Evolutionary conservation across 2,329 filamentous ascomycete species (phyloP).

Genomic region (Arthrobotrys megalospora): DNA sequence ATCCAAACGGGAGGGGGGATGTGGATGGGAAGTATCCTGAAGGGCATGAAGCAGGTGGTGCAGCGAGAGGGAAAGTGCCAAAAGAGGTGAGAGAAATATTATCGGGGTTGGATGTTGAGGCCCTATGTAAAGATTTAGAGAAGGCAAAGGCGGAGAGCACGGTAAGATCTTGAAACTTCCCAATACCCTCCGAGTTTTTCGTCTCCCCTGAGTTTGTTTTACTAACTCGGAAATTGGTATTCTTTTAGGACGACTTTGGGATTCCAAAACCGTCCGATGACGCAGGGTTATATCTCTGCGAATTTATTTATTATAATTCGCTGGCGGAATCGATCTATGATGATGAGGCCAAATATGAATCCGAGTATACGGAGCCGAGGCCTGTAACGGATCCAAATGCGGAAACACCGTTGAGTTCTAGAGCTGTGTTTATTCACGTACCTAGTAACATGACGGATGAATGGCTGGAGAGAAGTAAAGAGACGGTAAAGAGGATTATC

Average conservation of each 20-base stretch:
- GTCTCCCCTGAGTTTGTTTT: too few relatives aligned
- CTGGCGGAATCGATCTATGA: slow-evolving; percentile 49
- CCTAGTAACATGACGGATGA: slow-evolving; percentile 26
- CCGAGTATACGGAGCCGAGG: slow-evolving; percentile 45
- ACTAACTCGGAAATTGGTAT: neutral
- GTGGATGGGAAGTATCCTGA: slow-evolving; percentile 48
- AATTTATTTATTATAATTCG: slow-evolving; percentile 55
- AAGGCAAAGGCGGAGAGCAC: slow-evolving; percentile 29
- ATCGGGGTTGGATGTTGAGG: slow-evolving; percentile 46
- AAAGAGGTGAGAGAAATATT: slow-evolving; percentile 36
- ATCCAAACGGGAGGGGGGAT: slow-evolving; percentile 34
- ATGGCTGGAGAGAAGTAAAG: slow-evolving; percentile 35
- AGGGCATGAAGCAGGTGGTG: slow-evolving; percentile 20
- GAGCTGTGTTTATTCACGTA: slow-evolving; percentile 57
- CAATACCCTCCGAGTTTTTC: too few relatives aligned
- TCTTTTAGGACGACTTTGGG: slow-evolving; percentile 32
- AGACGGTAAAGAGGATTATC: slow-evolving; percentile 57
- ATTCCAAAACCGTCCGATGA: slow-evolving; percentile 36
- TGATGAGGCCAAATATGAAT: slow-evolving; percentile 37
- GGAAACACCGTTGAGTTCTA: slow-evolving; percentile 39
- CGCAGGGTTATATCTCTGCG: slow-evolving; percentile 53
- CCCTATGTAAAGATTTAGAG: slow-evolving; percentile 35
- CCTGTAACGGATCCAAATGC: slow-evolving; percentile 33
- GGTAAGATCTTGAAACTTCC: slow-evolving; percentile 4
- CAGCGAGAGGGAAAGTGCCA: slow-evolving; percentile 47